Evolutionary conservation across 768 basidiomycete species (phyloP), one percentile per base, ranked within the genome.

Genomic region (Tephrocybe sp.): DNA sequence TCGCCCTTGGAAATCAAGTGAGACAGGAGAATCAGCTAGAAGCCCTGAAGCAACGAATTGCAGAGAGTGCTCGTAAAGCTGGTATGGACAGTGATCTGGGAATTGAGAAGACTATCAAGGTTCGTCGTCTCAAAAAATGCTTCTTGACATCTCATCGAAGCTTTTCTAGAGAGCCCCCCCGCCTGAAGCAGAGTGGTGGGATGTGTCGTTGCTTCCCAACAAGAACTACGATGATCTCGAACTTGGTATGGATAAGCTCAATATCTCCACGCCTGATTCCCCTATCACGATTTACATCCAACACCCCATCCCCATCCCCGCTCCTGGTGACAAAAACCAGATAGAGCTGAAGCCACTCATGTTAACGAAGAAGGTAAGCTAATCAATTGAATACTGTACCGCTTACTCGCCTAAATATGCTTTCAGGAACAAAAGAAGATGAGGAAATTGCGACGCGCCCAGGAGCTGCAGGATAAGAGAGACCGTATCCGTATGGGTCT

Each of bases 111-210:
- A 87, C 83, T 52, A 83, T 97, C 61, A 85, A 89, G 75, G 93
- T 91, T 39, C 34, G 81, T n/a, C n/a, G n/a, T n/a, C n/a, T n/a
- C n/a, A n/a, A n/a, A n/a, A n/a, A 6, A 19, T 22, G 22, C 13
- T 43, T 50, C n/a, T 47, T 34, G 8, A 12, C 3, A 21, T 9
- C 7, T 19, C 8, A 4, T 40, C n/a, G 41, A 1, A 13, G 33
- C 38, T 9, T 8, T 6, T 42, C 36, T 50, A 94, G 87, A 78
- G 94, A 37, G 82, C 83, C 47, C 79, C 91, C 1, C 97, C 95
- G 6, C 95, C 95, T 0, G 85, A 82, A 4, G 80, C 86, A 3
- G 97, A 98, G 65, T 99, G 97, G 97, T 99, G 97, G 97, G 97
- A 99, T 68, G 84, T 80, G 18, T 79, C 90, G 0, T 71, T 97